phyloP scores from a whole-genome alignment of 2,329 filamentous ascomycete species.

The Alternaria dauci region DNA sequence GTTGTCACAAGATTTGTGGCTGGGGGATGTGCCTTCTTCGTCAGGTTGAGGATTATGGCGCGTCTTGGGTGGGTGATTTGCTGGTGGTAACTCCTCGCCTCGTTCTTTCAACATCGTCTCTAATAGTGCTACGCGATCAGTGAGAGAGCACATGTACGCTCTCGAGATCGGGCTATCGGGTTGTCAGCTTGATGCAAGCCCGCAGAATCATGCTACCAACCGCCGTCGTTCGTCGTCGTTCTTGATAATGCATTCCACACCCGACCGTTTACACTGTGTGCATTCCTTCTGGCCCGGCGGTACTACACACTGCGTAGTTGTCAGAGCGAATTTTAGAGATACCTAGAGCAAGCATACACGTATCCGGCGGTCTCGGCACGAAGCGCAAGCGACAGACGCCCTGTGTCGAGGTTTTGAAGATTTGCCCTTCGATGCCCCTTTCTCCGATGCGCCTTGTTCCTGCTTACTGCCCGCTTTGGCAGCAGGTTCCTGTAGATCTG shows the following conservation, averaged over 20 bases:
- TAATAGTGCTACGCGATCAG: constrained; percentile 62
- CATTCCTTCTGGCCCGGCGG: constrained; percentile 61
- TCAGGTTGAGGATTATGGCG: constrained; percentile 46
- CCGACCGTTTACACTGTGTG: constrained; percentile 62
- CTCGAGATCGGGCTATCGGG: constrained; percentile 62
- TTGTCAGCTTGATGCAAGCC: constrained; percentile 8
- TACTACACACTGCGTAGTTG: constrained; percentile 59
- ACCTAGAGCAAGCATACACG: constrained; percentile 40
- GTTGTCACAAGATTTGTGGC: constrained; percentile 22
- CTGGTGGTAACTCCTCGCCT: constrained; percentile 60
- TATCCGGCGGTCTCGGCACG: constrained; percentile 59
- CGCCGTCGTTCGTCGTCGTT: constrained; percentile 66
- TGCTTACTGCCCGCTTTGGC: constrained; percentile 18
- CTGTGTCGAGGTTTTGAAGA: constrained; percentile 50
- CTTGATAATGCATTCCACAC: constrained; percentile 63
- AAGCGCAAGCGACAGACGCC: constrained; percentile 65
- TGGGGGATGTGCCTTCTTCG: constrained; percentile 35
- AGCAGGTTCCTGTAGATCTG: constrained; percentile 26
- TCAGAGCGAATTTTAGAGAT: constrained; percentile 31
- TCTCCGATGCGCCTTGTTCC: constrained; percentile 24
- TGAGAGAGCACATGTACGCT: constrained; percentile 66
- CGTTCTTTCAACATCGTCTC: constrained; percentile 62
- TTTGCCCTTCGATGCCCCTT: constrained; percentile 27
- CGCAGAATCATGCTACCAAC: constrained; percentile 38
- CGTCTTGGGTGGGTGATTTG: constrained; percentile 63